A percentile compares a stretch with the other conserved stretches of the same genome.
These are phyloP conservation scores for Thermoascus crustaceus DNA, from an alignment of 2,329 filamentous ascomycete species.

Conservation along the genomic window DNA sequence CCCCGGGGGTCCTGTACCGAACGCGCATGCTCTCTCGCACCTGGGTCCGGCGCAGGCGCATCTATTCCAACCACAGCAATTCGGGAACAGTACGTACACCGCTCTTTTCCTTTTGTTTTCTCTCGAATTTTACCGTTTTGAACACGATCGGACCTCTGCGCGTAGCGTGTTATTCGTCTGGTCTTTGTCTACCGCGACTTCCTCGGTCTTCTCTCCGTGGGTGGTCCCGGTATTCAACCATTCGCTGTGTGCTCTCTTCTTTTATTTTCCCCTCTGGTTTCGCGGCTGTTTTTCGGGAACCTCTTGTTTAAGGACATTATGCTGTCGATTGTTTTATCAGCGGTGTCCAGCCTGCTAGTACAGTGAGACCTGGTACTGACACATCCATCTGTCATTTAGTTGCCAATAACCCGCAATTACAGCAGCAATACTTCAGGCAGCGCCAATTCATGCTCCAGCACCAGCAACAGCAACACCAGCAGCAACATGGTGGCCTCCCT, in stretches of 20 bases:
- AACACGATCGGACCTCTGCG: no score
- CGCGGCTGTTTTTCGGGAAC: no score
- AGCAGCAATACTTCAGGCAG: slow-evolving; percentile 21
- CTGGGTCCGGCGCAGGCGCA: slow-evolving; percentile 48
- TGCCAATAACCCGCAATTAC: slow-evolving; percentile 37
- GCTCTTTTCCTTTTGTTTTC: not conserved
- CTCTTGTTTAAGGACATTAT: no score
- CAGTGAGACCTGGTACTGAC: slow-evolving; percentile 5
- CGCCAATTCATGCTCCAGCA: slow-evolving; percentile 21
- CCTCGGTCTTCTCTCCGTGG: no score
- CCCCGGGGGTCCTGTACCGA: slow-evolving; percentile 43
- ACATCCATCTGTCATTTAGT: slow-evolving; percentile 16
- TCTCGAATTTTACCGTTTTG: slow-evolving; percentile 5
- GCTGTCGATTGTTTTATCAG: no score
- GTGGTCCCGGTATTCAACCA: no score
- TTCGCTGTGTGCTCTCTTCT: not conserved
- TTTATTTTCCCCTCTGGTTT: not conserved
- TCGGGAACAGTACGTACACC: slow-evolving; percentile 33
- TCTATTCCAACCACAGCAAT: slow-evolving; percentile 44
- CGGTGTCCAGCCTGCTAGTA: no score
- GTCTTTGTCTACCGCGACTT: no score
- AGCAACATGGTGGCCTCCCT: slow-evolving; percentile 24
- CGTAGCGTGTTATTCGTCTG: no score
- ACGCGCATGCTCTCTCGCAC: slow-evolving; percentile 54
- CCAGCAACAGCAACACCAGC: slow-evolving; percentile 24